These are phyloP conservation scores for Litchi chinensis DNA, from an alignment of 345 rosid species.

Conservation along the genomic window DNA sequence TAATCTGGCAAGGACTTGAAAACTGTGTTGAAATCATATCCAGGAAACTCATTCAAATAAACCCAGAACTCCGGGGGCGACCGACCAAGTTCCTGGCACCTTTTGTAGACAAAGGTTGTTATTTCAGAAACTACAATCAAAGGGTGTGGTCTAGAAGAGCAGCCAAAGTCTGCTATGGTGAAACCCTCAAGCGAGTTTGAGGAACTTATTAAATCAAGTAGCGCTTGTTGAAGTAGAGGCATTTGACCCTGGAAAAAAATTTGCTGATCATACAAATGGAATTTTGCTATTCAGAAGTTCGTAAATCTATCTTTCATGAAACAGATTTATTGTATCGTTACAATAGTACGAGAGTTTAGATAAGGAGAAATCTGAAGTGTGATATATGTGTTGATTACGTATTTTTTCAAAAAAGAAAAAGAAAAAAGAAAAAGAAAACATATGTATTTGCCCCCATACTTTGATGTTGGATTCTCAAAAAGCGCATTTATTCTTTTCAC, in stretches of 20 bases:
- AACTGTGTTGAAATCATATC: conserved; percentile 50
- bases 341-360: too few species aligned
- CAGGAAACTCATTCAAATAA: conserved; percentile 43
- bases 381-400: too few species aligned
- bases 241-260: conserved; percentile 25
- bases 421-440: too few species aligned
- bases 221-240: conserved; percentile 28
- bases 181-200: conserved; percentile 14
- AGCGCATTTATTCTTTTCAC: neutral
- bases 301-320: too few species aligned
- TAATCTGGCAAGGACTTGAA: conserved; percentile 40
- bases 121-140: conserved; percentile 26
- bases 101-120: conserved; percentile 18
- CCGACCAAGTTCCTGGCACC: conserved; percentile 21
- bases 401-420: too few species aligned
- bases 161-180: conserved; percentile 47
- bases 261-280: neutral
- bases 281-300: too few species aligned
- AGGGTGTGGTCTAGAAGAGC: conserved; percentile 49
- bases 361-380: too few species aligned
- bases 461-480: neutral
- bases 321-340: too few species aligned
- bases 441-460: conserved; percentile 18
- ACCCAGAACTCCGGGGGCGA: conserved; percentile 30
- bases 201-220: conserved; percentile 30